Percentiles rank a stretch among this genome's conserved stretches.
Evolutionary conservation across 2,329 filamentous ascomycete species (phyloP).

Genomic region (Talaromyces sp.): DNA sequence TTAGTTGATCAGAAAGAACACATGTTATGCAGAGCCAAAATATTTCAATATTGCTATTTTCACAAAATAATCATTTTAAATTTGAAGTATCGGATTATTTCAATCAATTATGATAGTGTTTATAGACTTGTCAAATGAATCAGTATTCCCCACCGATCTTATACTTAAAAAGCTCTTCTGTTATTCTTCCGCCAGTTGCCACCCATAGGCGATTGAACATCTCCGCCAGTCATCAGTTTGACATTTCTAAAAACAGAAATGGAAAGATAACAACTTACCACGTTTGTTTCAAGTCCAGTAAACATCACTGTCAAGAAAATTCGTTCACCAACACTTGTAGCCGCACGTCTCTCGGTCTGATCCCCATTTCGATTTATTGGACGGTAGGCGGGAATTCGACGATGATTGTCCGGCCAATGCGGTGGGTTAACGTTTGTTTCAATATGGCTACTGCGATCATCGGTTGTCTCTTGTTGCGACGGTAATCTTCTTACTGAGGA

Average conservation of each 20-base stretch:
- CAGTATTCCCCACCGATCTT: constrained; percentile 52
- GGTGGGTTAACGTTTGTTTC: constrained; percentile 16
- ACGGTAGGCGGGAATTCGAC: constrained; percentile 44
- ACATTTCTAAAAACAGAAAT: constrained; percentile 2
- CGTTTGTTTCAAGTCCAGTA: constrained; percentile 41
- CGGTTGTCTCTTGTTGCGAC: not conserved
- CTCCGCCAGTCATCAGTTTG: constrained; percentile 9
- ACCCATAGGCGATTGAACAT: constrained; percentile 43
- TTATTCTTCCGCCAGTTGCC: constrained; percentile 45
- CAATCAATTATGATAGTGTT: not conserved
- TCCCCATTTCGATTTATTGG: constrained; percentile 42
- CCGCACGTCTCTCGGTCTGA: constrained; percentile 38
- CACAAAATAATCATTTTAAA: too few relatives aligned
- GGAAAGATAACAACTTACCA: constrained; percentile 21
- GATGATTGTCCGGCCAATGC: constrained; percentile 45
- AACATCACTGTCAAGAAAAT: constrained; percentile 49
- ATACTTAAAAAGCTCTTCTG: constrained; percentile 46
- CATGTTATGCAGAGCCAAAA: not conserved
- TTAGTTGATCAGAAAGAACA: not conserved
- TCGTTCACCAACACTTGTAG: constrained; percentile 39
- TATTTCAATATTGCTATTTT: not conserved
- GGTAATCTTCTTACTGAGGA: not conserved
- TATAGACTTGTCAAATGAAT: not conserved
- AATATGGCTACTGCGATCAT: not conserved
- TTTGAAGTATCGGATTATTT: not conserved